These are phyloP conservation scores for Cicer judaicum DNA, from an alignment of 306 rosid species.

Conservation along the genomic window DNA sequence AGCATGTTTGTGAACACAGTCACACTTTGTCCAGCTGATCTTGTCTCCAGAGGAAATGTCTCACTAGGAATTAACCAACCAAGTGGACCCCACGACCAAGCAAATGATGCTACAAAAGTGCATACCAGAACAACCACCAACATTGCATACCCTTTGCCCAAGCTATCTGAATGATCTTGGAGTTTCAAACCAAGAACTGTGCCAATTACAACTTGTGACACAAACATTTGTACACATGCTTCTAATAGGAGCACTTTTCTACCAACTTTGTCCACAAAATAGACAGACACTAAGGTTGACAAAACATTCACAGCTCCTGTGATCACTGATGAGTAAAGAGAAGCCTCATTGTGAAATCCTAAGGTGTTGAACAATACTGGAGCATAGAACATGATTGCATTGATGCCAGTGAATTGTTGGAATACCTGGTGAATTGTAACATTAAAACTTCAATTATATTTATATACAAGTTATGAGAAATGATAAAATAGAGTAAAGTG, in stretches of 20 bases:
- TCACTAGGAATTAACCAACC: conserved; percentile 82
- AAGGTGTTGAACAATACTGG: conserved; percentile 64
- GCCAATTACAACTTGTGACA: conserved; percentile 59
- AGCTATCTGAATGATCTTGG: conserved; percentile 40
- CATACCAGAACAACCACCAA: conserved; percentile 70
- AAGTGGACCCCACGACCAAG: conserved; percentile 83
- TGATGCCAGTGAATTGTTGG: conserved; percentile 75
- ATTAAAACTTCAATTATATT: too few relatives aligned
- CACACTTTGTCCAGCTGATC: conserved; percentile 70
- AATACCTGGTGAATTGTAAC: conserved; percentile 42
- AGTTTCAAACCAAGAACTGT: conserved; percentile 56
- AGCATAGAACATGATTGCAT: conserved; percentile 77
- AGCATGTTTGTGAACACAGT: conserved; percentile 65
- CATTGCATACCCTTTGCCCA: conserved; percentile 47
- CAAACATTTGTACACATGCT: conserved; percentile 71
- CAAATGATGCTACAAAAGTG: conserved; percentile 63
- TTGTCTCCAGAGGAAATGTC: conserved; percentile 62
- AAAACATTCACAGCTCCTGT: conserved; percentile 69
- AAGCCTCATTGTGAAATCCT: conserved; percentile 58
- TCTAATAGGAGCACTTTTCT: conserved; percentile 58
- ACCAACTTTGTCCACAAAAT: conserved; percentile 58
- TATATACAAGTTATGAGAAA: too few relatives aligned
- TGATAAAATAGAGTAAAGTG: too few relatives aligned
- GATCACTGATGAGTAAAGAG: conserved; percentile 67
- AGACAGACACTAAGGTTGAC: conserved; percentile 61